Percentiles rank a stretch among this genome's conserved stretches.
phyloP scores from a whole-genome alignment of 129 eudicot genomes.

The Helianthus annuus region HanXRQr2.0-SUNRISE NC_035436.2:188401975-188402474 shows the following conservation, averaged over 20 bases:
- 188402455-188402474: constrained; percentile 56
- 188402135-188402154: constrained; percentile 71
- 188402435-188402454: constrained; percentile 77
- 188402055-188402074: too few relatives aligned
- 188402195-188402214: constrained; percentile 59
- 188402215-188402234: constrained; percentile 91
- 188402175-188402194: constrained; percentile 72
- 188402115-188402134: not conserved
- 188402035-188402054: too few relatives aligned
- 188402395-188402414: constrained; percentile 70
- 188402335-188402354: constrained; percentile 83
- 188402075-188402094: too few relatives aligned
- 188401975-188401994: constrained; percentile 51
- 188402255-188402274: constrained; percentile 68
- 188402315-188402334: constrained; percentile 80
- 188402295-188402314: constrained; percentile 67
- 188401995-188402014: not conserved
- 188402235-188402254: constrained; percentile 92
- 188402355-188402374: constrained; percentile 58
- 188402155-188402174: constrained; percentile 79
- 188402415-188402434: constrained; percentile 93
- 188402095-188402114: too few relatives aligned
- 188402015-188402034: too few relatives aligned
- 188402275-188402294: constrained; percentile 66
- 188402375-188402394: constrained; percentile 64